These are phyloP conservation scores for Candida dubliniensis DNA, from an alignment of 1,139 yeast species.

Conservation along the genomic window DNA sequence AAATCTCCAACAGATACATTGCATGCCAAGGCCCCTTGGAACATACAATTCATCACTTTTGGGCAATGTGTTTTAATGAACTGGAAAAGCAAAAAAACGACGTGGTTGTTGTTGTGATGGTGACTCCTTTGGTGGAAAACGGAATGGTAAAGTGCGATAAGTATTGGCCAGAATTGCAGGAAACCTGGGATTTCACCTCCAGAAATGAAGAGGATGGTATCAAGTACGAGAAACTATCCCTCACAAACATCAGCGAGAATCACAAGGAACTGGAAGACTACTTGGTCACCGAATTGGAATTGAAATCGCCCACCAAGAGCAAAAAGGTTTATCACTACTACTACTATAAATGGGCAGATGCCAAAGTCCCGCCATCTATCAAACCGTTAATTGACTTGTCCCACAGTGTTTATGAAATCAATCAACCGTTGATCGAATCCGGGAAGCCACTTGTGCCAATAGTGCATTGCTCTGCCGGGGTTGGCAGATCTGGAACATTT, in stretches of 20 bases:
- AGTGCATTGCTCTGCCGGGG: constrained; percentile 85
- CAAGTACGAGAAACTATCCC: constrained; percentile 21
- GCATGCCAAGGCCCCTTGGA: constrained; percentile 64
- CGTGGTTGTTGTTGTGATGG: constrained; percentile 71
- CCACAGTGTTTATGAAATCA: constrained; percentile 20
- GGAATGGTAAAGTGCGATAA: constrained; percentile 63
- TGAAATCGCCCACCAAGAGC: constrained; percentile 21
- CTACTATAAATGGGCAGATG: constrained; percentile 60
- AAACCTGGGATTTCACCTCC: constrained; percentile 22
- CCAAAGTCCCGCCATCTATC: constrained; percentile 44
- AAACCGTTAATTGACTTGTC: constrained; percentile 38
- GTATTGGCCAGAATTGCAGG: constrained; percentile 63
- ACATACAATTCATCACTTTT: constrained; percentile 66
- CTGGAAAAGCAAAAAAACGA: constrained; percentile 35
- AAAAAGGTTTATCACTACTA: constrained; percentile 53
- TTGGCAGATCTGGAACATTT: constrained; percentile 81
- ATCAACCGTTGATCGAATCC: constrained; percentile 3
- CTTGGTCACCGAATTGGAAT: constrained; percentile 28
- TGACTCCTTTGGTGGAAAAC: constrained; percentile 73
- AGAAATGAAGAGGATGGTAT: constrained; percentile 25
- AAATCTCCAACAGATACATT: constrained; percentile 25
- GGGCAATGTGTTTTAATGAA: constrained; percentile 77
- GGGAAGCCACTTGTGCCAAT: constrained; percentile 30
- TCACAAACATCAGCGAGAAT: constrained; percentile 21
- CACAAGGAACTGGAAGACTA: constrained; percentile 25